A percentile compares a stretch with the other conserved stretches of the same genome.
phyloP scores from a whole-genome alignment of 768 basidiomycete species.

The Fomitopsis pulvina region DNA sequence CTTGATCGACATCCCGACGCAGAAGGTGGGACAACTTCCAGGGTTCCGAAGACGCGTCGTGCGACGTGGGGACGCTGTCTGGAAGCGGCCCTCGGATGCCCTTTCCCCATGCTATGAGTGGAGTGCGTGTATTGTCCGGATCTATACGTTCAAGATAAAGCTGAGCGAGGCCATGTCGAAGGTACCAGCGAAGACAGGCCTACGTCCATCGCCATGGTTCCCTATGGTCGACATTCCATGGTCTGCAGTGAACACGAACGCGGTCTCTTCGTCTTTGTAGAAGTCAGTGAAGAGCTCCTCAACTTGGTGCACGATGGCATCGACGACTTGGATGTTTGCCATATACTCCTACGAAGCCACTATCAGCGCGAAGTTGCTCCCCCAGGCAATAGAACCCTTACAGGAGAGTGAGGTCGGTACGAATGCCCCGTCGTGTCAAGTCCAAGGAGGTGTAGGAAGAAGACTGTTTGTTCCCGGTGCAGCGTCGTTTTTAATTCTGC shows the following conservation, averaged over 20 bases:
- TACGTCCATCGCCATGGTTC: conserved; percentile 83
- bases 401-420: conserved; percentile 75
- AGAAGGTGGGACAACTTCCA: conserved; percentile 56
- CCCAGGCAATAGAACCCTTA: too few relatives aligned
- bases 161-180: not conserved
- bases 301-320: conserved; percentile 60
- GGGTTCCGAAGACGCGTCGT: conserved; percentile 61
- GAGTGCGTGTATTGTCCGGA: conserved; percentile 84
- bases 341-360: conserved; percentile 62
- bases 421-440: conserved; percentile 85
- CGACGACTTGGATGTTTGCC: conserved; percentile 76
- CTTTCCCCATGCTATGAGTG: conserved; percentile 76
- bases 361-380: not conserved
- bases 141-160: conserved; percentile 34
- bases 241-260: conserved; percentile 79
- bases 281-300: conserved; percentile 57
- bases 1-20: conserved; percentile 76
- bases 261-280: conserved; percentile 63
- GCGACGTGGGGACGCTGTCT: conserved; percentile 45
- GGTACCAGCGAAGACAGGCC: conserved; percentile 1
- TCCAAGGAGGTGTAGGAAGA: conserved; percentile 81
- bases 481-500: conserved; percentile 42
- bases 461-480: conserved; percentile 53
- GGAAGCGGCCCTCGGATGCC: conserved; percentile 68
- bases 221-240: conserved; percentile 88